Evolutionary conservation across 2,329 filamentous ascomycete species (phyloP), one percentile per base, ranked within the genome.

Genomic region (Pyrenochaeta sp.): DNA sequence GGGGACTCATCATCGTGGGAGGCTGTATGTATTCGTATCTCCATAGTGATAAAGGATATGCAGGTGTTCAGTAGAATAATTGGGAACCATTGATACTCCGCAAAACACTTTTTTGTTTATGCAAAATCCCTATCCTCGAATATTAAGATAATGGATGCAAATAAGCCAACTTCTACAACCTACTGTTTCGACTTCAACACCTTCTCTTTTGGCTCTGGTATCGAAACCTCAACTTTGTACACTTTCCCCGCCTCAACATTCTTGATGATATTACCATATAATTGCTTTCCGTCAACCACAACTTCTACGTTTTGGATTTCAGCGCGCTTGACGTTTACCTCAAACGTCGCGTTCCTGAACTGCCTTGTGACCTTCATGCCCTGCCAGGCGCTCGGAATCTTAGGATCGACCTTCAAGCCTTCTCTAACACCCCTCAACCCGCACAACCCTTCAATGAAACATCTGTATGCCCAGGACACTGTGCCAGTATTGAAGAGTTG

Each of bases 401-500:
- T 83, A 0, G 85, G 84, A 1, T 77, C 72, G 28, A 86, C 74
- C 8, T 64, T 64, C 50, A 86, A 66, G 0, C 84, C 84, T 1
- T 81, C 72, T 1, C 72, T 72, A 10, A 83, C 82, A 27, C 85
- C 85, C 10, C 79, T 78, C 37, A 87, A 72, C 0, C 85, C 84
- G 58, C 84, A 86, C 5, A 87, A 69, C 0, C 84, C 84, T 69
- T 87, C 84, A 46, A 85, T 80, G 62, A 86, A 80, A 68, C 79
- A 82, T 9, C 84, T 78, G 69, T 86, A 86, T 2, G 79, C 83
- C 85, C 84, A 87, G 19, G 82, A 82, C 25, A 85, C 81, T 5
- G 84, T 86, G 3, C 84, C 85, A 1, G 84, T 87, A 69, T 86
- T 86, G 75, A 87, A 86, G 15, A 87, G 69, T 69, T 86, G 84